Base-by-base conservation (phyloP, 2,329 filamentous ascomycete genomes). In the Cordyceps cateniannulata region DNA sequence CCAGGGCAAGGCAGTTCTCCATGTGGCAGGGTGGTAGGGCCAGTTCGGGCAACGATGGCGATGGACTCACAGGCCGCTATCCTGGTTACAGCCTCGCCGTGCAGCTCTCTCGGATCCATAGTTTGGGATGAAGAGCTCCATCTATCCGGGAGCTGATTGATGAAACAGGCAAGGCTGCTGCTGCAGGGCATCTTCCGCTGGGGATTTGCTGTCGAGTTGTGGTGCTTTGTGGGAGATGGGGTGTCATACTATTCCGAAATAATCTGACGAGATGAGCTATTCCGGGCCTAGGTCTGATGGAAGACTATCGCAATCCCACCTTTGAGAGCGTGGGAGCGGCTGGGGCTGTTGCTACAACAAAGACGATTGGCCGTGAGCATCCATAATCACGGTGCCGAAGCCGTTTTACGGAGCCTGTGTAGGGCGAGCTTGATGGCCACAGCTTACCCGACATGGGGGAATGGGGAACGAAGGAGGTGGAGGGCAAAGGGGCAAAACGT, bases 261-360 rank as follows among this genome's bases (percentile, higher is more conserved):
- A 49, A 60, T 60, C 42, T 60, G 58, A 60, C 58, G 42, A 48
- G 32, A 49, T 54, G 50, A 49, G 18, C 58, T 25, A 32, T 60
- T 55, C 24, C 22, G 50, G 32, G 58, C 29, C 58, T 60, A 60
- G 58, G 50, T 60, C 58, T 60, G 58, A 60, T 60, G 58, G 50
- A 22, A 54, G 42, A 49, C 49, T 42, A 54, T 54, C 42, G 12
- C 40, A 60, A 54, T 53, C 27, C 32, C 42, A 49, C 42, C 42
- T 42, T 60, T 24, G 20, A 4, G 42, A 18, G 25, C 40, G 44
- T 24, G 10, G 32, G 32, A n/a, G 32, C 29, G 16, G 24, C 27
- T 60, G 58, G 42, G 16, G 10, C 12, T 24, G 32, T n/a, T 47
- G 42, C 49, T 6, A 27, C 29, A 1, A 40, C 16, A 12, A 24